Evolutionary conservation across 169 alveolate species (phyloP), one percentile per base, ranked within the genome.

Genomic region (Cryptosporidium parvum): DNA sequence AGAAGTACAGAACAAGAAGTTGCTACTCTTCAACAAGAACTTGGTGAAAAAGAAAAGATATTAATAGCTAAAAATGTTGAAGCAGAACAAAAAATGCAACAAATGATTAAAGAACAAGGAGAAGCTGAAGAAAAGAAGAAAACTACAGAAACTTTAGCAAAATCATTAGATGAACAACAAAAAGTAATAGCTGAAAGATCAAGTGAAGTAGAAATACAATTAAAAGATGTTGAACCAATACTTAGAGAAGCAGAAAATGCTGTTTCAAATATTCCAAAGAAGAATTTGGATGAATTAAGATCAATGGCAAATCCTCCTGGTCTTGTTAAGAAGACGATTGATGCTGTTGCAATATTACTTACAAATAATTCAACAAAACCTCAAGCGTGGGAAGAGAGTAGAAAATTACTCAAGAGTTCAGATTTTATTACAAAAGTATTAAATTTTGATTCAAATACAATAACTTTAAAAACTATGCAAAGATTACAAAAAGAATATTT

Each of bases 231-330:
- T 10, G 99, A 97, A 68, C 99, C 99, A 45, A 96, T 97, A 53
- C 94, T 98, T 62, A 93, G 94, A 42, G 98, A 97, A 67, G 99
- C 99, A 9, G 97, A 96, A 93, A 95, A 94, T 59, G 97, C 97
- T 53, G 99, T 96, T 48, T 95, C 96, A 69, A 95, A 96, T 67
- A 98, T 97, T 71, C 96, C 95, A 73, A 97, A 94, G 95, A 95
- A 95, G 85, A 89, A 94, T 91, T 93, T 94, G 33, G 96, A 95
- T 87, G 97, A 96, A 87, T 94, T 98, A 26, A 96, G 97, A 72
- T 94, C 97, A 26, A 93, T 97, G 96, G 95, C 97, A 35, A 95
- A 94, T 59, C 99, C 99, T 23, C 99, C 99, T 12, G 94, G 97
- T 39, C 93, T 96, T 45, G 99, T 98, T 8, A 95, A 97, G 93